Evolutionary conservation across 163 green algal species (phyloP).

Genomic region (Scenedesmus sp.): DNA sequence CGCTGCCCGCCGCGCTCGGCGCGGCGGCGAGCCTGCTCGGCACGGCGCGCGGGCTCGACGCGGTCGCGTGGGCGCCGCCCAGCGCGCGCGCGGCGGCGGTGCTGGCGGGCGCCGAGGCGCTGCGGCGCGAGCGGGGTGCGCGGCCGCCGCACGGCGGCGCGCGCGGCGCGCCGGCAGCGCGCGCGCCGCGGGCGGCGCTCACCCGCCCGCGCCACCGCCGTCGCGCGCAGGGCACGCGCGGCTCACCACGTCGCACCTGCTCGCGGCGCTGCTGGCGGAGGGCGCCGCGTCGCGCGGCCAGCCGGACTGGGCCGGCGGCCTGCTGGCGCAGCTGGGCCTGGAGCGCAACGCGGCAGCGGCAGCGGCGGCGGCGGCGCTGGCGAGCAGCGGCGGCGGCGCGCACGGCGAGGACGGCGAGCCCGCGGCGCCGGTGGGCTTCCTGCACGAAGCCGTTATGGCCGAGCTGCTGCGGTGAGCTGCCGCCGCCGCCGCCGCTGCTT

Average conservation of each 20-base stretch:
- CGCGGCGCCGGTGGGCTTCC: constrained; percentile 22
- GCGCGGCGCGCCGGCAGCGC: not conserved
- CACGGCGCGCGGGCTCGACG: constrained; percentile 6
- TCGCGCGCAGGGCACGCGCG: constrained; percentile 1
- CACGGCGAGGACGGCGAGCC: constrained; percentile 6
- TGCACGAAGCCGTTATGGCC: constrained; percentile 23
- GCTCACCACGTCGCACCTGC: constrained; percentile 16
- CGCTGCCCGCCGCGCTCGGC: not conserved
- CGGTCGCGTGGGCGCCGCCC: constrained; percentile 8
- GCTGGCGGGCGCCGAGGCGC: constrained; percentile 24
- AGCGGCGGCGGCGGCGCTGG: constrained; percentile 25
- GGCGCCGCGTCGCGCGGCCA: not conserved
- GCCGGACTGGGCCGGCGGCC: not conserved
- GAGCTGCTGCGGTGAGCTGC: no score
- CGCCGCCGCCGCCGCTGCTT: no score
- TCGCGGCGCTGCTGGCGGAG: constrained; percentile 16
- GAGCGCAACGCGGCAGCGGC: constrained; percentile 7
- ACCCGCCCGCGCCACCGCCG: not conserved
- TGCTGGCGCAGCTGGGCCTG: constrained; percentile 15
- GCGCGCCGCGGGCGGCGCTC: not conserved
- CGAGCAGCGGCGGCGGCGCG: not conserved
- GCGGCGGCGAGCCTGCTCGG: not conserved
- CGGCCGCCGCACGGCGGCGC: not conserved
- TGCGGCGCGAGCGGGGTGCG: constrained; percentile 10
- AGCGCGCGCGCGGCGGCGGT: not conserved